A percentile compares a stretch with the other conserved stretches of the same genome.
Evolutionary conservation across 306 rosid species (phyloP).

Genomic region (Malus asiatica): DNA sequence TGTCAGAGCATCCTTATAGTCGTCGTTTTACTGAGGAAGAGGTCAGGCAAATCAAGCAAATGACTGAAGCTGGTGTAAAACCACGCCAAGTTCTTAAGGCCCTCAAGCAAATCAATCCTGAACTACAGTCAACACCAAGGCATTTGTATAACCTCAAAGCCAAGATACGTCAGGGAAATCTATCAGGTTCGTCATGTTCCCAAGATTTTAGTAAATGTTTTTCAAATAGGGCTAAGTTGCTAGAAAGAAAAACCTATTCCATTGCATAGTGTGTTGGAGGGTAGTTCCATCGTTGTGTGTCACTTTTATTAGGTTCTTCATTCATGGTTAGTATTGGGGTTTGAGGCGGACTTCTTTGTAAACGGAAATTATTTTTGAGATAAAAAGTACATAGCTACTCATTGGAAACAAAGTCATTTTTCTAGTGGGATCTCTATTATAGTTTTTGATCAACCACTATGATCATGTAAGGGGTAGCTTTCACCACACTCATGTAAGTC

Average conservation of each 20-base stretch:
- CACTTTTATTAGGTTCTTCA: neutral
- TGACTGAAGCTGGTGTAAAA: conserved; percentile 74
- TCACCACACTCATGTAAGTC: neutral
- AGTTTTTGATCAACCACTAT: neutral
- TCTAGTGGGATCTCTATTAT: neutral
- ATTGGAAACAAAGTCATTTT: neutral
- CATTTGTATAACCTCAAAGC: conserved; percentile 79
- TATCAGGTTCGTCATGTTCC: conserved; percentile 43
- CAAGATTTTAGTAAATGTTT: conserved; percentile 8
- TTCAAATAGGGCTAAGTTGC: neutral
- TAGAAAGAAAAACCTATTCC: conserved; percentile 4
- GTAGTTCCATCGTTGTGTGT: neutral
- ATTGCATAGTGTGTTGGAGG: neutral
- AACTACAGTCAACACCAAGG: conserved; percentile 69
- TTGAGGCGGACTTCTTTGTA: conserved; percentile 8
- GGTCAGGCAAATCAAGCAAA: conserved; percentile 50
- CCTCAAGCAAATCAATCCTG: conserved; percentile 69
- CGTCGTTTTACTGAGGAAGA: conserved; percentile 72
- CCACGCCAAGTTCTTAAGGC: conserved; percentile 76
- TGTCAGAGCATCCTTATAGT: conserved; percentile 74
- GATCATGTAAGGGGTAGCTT: neutral
- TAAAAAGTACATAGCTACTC: neutral
- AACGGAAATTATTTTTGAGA: neutral
- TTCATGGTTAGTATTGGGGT: neutral
- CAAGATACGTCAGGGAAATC: conserved; percentile 69